Conservation (phyloP, 306 rosid genomes). For the Cucumis melo region DNA sequence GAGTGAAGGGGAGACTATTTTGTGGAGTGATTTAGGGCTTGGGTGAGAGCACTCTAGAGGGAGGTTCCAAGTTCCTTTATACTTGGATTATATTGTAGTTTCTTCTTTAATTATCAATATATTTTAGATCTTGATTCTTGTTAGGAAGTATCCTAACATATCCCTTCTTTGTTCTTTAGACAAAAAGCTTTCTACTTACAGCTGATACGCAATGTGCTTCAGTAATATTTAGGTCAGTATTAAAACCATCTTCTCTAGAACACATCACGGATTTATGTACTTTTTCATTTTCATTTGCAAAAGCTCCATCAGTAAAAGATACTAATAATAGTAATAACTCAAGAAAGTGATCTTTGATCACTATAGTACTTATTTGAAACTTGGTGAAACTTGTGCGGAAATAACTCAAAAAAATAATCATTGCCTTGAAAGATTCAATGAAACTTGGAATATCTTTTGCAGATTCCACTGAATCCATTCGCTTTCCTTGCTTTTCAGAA, state of each 20-base stretch:
- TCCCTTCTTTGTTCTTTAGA: not conserved
- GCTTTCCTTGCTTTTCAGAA: slow-evolving; percentile 85
- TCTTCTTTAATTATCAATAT: too few relatives aligned
- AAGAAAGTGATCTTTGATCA: not conserved
- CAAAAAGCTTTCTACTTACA: not conserved
- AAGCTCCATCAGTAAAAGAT: not conserved
- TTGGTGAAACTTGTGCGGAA: not conserved
- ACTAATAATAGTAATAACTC: not conserved
- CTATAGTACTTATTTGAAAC: not conserved
- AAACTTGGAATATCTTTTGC: slow-evolving; percentile 66
- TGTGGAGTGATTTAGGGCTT: too few relatives aligned
- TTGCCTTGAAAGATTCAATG: slow-evolving; percentile 62
- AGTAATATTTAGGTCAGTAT: not conserved
- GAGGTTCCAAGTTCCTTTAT: too few relatives aligned
- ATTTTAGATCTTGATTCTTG: too few relatives aligned
- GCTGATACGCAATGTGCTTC: not conserved
- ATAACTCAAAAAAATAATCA: slow-evolving; percentile 18
- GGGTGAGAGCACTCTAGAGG: too few relatives aligned
- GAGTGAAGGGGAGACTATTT: too few relatives aligned
- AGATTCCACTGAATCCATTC: slow-evolving; percentile 71
- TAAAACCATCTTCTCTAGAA: not conserved
- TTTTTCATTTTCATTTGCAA: not conserved
- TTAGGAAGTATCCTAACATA: too few relatives aligned
- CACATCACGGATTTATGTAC: not conserved
- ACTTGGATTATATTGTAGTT: too few relatives aligned